Conservation (phyloP, 2,329 filamentous ascomycete genomes). For the Colletotrichum phormii region DNA sequence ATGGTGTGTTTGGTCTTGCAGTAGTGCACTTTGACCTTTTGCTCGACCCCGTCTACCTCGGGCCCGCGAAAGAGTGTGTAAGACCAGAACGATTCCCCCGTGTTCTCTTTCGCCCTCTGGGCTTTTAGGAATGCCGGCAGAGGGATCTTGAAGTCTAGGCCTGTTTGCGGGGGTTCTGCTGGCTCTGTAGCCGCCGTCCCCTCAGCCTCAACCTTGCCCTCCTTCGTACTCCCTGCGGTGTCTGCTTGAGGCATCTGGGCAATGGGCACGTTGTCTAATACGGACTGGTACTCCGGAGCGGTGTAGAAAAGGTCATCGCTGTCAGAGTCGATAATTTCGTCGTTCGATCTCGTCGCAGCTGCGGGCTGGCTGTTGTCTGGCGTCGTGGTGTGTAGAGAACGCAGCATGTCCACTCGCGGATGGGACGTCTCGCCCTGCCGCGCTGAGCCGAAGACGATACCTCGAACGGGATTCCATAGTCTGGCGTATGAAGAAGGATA, state of each 20-base stretch:
- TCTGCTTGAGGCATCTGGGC: background rate
- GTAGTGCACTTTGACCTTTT: constrained; percentile 78
- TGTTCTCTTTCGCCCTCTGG: constrained; percentile 56
- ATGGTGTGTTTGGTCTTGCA: constrained; percentile 76
- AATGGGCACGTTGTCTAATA: background rate
- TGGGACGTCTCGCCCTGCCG: constrained; percentile 31
- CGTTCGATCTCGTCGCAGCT: background rate
- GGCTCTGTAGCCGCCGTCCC: background rate
- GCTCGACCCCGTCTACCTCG: constrained; percentile 49
- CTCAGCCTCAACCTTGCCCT: background rate
- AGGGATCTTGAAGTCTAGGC: constrained; percentile 59
- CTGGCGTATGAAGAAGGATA: constrained; percentile 42
- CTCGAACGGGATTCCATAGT: constrained; percentile 48
- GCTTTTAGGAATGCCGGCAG: constrained; percentile 60
- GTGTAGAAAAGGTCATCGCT: constrained; percentile 26
- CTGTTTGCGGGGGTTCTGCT: constrained; percentile 49
- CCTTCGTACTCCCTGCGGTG: background rate
- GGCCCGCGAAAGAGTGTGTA: constrained; percentile 74
- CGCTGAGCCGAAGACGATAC: constrained; percentile 45
- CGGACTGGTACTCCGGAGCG: constrained; percentile 12
- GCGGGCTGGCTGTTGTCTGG: background rate
- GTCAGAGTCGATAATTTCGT: constrained; percentile 2
- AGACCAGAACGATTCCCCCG: constrained; percentile 72
- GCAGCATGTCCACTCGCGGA: constrained; percentile 5
- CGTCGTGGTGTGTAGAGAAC: constrained; percentile 16